phyloP scores from a whole-genome alignment of 768 basidiomycete genomes.

The Gloeophyllum trabeum region DNA sequence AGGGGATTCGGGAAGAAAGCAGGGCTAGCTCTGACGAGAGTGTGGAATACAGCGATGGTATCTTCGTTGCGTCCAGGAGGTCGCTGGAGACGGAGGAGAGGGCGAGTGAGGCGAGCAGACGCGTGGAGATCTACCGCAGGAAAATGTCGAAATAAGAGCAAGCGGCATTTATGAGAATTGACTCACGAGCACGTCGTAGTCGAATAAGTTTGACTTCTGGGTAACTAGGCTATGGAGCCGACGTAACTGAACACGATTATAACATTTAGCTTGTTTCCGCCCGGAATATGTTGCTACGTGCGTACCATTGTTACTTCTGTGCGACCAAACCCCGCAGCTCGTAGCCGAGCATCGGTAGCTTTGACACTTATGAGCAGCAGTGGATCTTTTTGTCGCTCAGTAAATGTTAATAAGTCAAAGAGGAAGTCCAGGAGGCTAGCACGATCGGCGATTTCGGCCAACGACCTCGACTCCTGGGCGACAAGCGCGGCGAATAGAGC shows the following conservation, averaged over 20 bases:
- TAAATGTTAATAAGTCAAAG: constrained; percentile 12
- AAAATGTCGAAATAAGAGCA: not conserved
- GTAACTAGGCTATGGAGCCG: no score
- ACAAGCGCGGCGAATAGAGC: constrained; percentile 52
- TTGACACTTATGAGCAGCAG: constrained; percentile 29
- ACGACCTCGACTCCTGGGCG: constrained; percentile 42
- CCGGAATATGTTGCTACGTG: constrained; percentile 14
- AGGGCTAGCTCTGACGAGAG: constrained; percentile 26
- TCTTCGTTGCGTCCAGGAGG: constrained; percentile 20
- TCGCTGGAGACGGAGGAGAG: constrained; percentile 38
- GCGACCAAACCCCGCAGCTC: constrained; percentile 39
- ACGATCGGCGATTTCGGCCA: constrained; percentile 39
- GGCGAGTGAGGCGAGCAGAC: constrained; percentile 39
- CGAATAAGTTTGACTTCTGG: no score
- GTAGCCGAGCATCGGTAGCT: constrained; percentile 31
- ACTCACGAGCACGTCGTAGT: not conserved
- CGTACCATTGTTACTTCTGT: constrained; percentile 47
- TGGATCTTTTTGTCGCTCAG: constrained; percentile 29
- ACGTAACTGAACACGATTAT: no score
- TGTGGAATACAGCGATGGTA: constrained; percentile 19
- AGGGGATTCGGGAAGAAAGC: constrained; percentile 24
- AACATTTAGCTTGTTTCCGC: no score
- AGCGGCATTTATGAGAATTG: constrained; percentile 7
- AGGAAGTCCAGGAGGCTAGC: constrained; percentile 17
- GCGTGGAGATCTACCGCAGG: constrained; percentile 34